Evolutionary conservation across 2,329 filamentous ascomycete genomes (phyloP), one percentile per base, ranked within the genome.

Genomic region (Colletotrichum acutatum): DNA sequence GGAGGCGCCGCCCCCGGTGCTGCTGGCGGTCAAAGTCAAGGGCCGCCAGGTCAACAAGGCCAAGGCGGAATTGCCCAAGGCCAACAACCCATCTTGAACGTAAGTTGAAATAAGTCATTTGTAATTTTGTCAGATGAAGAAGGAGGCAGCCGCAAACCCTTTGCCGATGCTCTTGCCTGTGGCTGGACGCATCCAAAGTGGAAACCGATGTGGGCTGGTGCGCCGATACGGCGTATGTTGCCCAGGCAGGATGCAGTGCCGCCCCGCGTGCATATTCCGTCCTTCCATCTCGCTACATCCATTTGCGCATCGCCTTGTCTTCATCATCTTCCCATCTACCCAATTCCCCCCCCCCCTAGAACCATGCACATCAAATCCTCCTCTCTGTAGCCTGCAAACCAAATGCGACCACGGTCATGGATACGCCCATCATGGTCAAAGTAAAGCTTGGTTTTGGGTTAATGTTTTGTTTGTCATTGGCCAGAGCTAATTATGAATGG

Each of bases 31-130:
- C 87, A 94, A 80, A 89, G 91, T 14, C 93, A 95, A 82, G 93
- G 93, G 49, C 94, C 96, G 81, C 42, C 42, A n/a, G 42, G 42
- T 22, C 71, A 71, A n/a, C 71, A 71, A 66, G 60, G 54, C 32
- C 71, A 73, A 30, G 67, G 70, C 26, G 70, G 71, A 49, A 73
- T 73, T 61, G 66, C 71, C 28, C 71, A 73, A 52, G 71, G 71
- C 46, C 71, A 73, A 28, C 94, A 97, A 80, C 94, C 94, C 5
- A 97, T 97, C 77, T 84, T 97, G 66, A 94, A 94, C 81, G 90
- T 91, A 83, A 84, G 89, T 83, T 75, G 64, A 53, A 26, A 56
- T 66, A 70, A 22, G 24, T 60, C 34, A 32, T 61, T 64, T 46
- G 42, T 58, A n/a, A 54, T 28, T 52, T 61, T 32, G 60, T 66